Conservation (phyloP, 1,284 basidiomycete species). For the Tilletia walkeri region DNA sequence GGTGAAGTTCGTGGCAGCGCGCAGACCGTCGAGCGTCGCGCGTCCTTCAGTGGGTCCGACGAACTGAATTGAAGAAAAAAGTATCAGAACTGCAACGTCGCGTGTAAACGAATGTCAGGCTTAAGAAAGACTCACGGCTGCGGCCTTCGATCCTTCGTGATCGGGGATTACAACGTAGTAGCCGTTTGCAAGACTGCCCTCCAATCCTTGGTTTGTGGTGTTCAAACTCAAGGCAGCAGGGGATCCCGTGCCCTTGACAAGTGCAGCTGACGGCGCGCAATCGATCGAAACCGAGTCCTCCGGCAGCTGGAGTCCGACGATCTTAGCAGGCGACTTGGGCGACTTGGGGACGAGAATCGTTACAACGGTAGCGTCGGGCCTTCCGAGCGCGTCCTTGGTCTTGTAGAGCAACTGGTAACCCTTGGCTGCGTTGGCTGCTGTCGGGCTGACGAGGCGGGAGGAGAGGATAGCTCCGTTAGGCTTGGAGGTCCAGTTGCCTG, state of each 20-base stretch:
- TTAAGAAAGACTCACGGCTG: constrained; percentile 18
- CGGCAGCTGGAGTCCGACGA: constrained; percentile 11
- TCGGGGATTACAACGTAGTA: constrained; percentile 36
- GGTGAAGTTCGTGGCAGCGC: constrained; percentile 25
- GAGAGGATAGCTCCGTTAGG: constrained; percentile 35
- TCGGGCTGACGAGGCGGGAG: constrained; percentile 27
- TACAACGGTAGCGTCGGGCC: constrained; percentile 31
- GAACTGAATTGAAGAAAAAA: constrained; percentile 19
- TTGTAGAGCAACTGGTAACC: constrained; percentile 41
- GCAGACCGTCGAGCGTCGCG: constrained; percentile 42
- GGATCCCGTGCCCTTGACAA: neutral
- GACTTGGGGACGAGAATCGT: constrained; percentile 32
- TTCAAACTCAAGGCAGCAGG: neutral
- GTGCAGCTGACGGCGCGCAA: constrained; percentile 9
- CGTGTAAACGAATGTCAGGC: no score
- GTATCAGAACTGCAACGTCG: no score
- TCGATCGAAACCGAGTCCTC: constrained; percentile 16
- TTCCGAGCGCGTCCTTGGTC: constrained; percentile 33
- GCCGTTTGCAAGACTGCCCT: neutral
- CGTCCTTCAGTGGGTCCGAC: constrained; percentile 41
- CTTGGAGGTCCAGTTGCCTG: constrained; percentile 24
- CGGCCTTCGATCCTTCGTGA: constrained; percentile 42
- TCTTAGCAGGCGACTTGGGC: constrained; percentile 1
- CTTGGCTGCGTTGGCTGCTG: constrained; percentile 17
- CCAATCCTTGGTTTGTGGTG: constrained; percentile 8